Base-by-base conservation (phyloP, 441 rosid species). In the Gossypium trilobum region DNA sequence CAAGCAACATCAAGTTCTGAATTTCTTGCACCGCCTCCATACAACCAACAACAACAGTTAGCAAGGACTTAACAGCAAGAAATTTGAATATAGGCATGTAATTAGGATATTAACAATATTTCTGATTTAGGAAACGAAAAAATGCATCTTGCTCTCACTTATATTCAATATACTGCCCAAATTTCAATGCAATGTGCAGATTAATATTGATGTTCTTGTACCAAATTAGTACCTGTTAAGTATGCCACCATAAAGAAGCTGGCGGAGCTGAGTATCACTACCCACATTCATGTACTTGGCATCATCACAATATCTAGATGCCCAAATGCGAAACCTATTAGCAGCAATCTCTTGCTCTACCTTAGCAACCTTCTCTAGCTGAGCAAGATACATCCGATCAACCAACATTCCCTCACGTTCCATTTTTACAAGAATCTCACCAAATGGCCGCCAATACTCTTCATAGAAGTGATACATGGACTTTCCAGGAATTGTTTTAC, bases 391-490 rank as follows among this genome's bases (percentile, higher is more conserved):
- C 67, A 81, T 71, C 13, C 95, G 85, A 82, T 95, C 96, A 77
- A 95, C 93, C 76, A 92, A 85, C 93, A 95, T 89, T 57, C 97
- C 99, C 71, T 91, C 96, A 16, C 79, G 68, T 88, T 95, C 99
- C 96, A 95, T 91, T 79, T 79, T 82, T 76, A 87, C 92, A 69
- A 95, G 88, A 83, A 95, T 75, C 78, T 92, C 88, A 79, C 96
- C 97, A 79, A 95, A 95, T 73, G 94, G 97, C 71, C 36, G 85
- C 97, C 93, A 89, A 59, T 84, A 91, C 80, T 88, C 87, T 75
- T 78, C 75, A 68, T 94, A 94, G 79, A 92, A 92, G 80, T 92
- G 88, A 59, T 83, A 82, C 95, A 92, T 88, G 65, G 83, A 79
- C 83, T 86, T 85, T 60, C 82, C 77, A 71, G 75, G 46, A 69